phyloP scores from a whole-genome alignment of 306 rosid species.

The Luffa acutangula region DNA sequence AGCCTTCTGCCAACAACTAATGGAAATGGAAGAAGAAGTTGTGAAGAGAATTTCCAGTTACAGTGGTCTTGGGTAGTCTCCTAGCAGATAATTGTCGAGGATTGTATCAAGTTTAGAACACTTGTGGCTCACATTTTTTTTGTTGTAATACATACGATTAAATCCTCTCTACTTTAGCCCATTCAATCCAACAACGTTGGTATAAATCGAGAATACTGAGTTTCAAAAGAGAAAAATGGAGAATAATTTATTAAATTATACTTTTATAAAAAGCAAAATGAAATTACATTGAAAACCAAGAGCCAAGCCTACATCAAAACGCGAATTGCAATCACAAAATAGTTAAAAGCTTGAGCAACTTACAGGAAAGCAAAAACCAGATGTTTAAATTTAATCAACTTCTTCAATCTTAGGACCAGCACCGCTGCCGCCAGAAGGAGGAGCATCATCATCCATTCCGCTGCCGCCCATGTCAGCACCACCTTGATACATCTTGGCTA shows the following conservation, averaged over 20 bases:
- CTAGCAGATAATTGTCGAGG: neutral
- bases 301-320: neutral
- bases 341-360: neutral
- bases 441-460: constrained; percentile 34
- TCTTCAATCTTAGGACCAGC: constrained; percentile 79
- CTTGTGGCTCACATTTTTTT: neutral
- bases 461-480: constrained; percentile 32
- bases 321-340: neutral
- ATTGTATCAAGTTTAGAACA: neutral
- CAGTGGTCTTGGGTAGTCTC: constrained; percentile 36
- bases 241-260: neutral
- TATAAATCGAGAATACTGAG: neutral
- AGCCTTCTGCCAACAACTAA: constrained; percentile 58
- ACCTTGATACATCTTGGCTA: constrained; percentile 74
- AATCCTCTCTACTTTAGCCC: too few species aligned
- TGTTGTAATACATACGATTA: too few species aligned
- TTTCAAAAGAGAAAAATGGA: too few species aligned
- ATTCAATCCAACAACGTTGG: neutral
- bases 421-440: constrained; percentile 44
- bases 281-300: neutral
- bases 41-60: constrained; percentile 47
- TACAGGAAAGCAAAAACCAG: too few species aligned
- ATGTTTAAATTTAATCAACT: constrained; percentile 48
- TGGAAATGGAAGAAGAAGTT: constrained; percentile 79
- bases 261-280: neutral